Percentiles rank a stretch among this genome's conserved stretches.
Conservation (phyloP, 2,329 filamentous ascomycete species). For the Neoascochyta sp. region DNA sequence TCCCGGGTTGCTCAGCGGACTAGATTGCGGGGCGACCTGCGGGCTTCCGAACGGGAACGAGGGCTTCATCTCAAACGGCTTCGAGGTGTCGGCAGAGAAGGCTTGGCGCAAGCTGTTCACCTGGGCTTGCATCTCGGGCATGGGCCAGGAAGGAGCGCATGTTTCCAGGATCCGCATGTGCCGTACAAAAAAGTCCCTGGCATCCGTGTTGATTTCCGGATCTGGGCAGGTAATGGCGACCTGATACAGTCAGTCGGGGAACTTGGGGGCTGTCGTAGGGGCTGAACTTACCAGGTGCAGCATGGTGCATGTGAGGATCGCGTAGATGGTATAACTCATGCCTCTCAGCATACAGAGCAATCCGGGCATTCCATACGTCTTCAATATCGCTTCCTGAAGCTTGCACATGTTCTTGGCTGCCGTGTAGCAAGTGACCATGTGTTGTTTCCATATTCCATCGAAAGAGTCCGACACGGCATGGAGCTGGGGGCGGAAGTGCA, state of each 20-base stretch:
- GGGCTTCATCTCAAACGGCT: slow-evolving; percentile 84
- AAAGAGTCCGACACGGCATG: slow-evolving; percentile 69
- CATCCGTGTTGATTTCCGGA: slow-evolving; percentile 78
- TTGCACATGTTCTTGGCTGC: slow-evolving; percentile 82
- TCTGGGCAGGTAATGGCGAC: slow-evolving; percentile 92
- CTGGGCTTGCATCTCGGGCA: slow-evolving; percentile 85
- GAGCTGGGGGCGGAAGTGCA: slow-evolving; percentile 83
- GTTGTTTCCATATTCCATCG: slow-evolving; percentile 78
- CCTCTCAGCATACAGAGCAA: slow-evolving; percentile 89
- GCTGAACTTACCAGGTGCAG: slow-evolving; percentile 77
- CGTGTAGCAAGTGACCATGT: slow-evolving; percentile 81
- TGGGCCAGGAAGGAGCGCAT: slow-evolving; percentile 77
- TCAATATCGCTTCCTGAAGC: slow-evolving; percentile 77
- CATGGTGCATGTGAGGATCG: slow-evolving; percentile 85
- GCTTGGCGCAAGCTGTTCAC: slow-evolving; percentile 85
- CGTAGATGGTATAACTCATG: slow-evolving; percentile 94
- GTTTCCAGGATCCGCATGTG: slow-evolving; percentile 92
- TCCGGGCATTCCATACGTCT: slow-evolving; percentile 72
- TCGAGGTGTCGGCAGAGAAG: slow-evolving; percentile 80
- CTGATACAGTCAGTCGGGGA: slow-evolving; percentile 46
- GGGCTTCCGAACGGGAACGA: slow-evolving; percentile 86
- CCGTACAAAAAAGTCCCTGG: slow-evolving; percentile 82
- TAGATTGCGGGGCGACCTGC: slow-evolving; percentile 57
- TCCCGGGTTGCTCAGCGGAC: slow-evolving; percentile 55
- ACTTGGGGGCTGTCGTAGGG: neutral